Evolutionary conservation across 2,329 filamentous ascomycete species (phyloP), one percentile per base, ranked within the genome.

Genomic region (Aspergillus melleus): DNA sequence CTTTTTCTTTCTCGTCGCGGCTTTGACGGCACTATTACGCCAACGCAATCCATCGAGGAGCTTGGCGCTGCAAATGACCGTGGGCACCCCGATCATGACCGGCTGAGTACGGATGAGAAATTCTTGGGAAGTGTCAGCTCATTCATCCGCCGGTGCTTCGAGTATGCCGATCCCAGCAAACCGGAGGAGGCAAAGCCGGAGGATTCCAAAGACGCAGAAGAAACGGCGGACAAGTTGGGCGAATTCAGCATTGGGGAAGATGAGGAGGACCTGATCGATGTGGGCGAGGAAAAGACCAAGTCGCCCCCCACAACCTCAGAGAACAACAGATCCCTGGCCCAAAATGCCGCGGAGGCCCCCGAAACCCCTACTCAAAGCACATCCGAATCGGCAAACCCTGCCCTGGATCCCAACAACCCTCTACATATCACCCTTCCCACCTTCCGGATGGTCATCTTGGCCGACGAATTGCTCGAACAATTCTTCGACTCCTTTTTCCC

Each of bases 401-500:
- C 95, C 0, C 84, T 99, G 4, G 93, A 99, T 72, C 95, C 95
- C 2, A 89, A 92, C 26, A 94, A 96, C 64, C 95, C 95, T 6
- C 84, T 99, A 0, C 90, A 97, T 74, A 97, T 99, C 71, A 98
- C 95, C 0, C 84, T 99, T 1, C 95, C 95, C 1, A 99, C 95
- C 0, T 99, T 99, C 84, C 90, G 95, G 65, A 99, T 99, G 95
- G 92, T 99, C 3, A 91, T 99, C 10, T 86, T 99, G 8, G 95
- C 95, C 49, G 95, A 99, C 71, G 95, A 99, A 75, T 84, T 96
- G 0, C 86, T 99, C 6, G 94, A 99, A 71, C 91, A 96, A 67
- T 99, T 99, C 78, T 99, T 99, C 74, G 95, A 99, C 78, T 91
- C 91, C 0, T 96, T 92, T 46, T 97, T 98, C 78, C 92, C 94